Base-by-base conservation (phyloP, 2,329 filamentous ascomycete genomes). In the Fusarium chaquense region DNA sequence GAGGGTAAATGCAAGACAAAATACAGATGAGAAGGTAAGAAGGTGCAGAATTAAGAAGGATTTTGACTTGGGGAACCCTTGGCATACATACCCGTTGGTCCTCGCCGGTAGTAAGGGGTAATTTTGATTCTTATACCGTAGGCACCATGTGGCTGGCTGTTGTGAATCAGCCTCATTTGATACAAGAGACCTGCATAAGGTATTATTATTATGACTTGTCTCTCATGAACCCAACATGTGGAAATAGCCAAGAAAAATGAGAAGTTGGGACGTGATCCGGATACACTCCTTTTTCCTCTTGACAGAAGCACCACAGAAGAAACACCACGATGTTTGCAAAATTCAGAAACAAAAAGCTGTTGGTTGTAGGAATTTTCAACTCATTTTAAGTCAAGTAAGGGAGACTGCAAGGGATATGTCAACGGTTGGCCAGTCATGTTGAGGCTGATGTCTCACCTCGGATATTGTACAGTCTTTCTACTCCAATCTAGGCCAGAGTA, bases 121-220 rank as follows among this genome's bases (percentile, higher is more conserved):
- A 52, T 20, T 15, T 26, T 18, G 6, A 5, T 26, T 30, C 33
- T 15, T 38, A 64, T 63, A 26, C 30, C 49, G 32, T 16, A 13
- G 18, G 15, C 7, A 30, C 28, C n/a, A 28, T 38, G 30, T 65
- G 46, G 62, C 62, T 53, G 26, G 26, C 41, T 24, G 46, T 13
- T n/a, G 38, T 40, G 22, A 12, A 47, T 10, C 15, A 47, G 12
- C 16, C 20, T 36, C 20, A 38, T n/a, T 8, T 44, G 24, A 59
- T 5, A 16, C 12, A 24, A 8, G 22, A 18, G 43, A 35, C 30
- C 24, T 30, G 8, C 11, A 36, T 18, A 43, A 22, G 28, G 12
- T 22, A 5, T n/a, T 24, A 11, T 44, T 11, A 10, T 15, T 10
- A n/a, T 15, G 12, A 5, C 3, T 18, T 33, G 40, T 20, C 20